Evolutionary conservation across 2,329 filamentous ascomycete genomes (phyloP).

Genomic region (Xylariaceae sp.): DNA sequence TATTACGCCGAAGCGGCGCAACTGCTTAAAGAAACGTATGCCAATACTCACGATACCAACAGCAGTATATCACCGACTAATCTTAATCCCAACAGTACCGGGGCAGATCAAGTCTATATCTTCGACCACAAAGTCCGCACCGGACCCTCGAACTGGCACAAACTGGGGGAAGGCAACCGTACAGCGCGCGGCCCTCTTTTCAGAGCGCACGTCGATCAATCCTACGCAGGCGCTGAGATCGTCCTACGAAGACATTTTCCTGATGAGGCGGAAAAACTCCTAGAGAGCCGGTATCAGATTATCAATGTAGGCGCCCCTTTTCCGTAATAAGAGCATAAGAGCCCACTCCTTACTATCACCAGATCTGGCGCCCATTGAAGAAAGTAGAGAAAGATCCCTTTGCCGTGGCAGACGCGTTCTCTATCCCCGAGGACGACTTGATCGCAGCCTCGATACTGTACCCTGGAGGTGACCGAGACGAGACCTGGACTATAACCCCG

Average conservation of each 20-base stretch:
- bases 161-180: conserved; percentile 60
- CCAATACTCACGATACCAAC: conserved; percentile 31
- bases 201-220: conserved; percentile 35
- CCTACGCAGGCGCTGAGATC: conserved; percentile 36
- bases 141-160: conserved; percentile 55
- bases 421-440: conserved; percentile 37
- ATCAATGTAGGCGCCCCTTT: conserved; percentile 23
- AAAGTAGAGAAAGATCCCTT: conserved; percentile 42
- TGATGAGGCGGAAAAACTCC: conserved; percentile 32
- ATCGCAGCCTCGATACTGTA: conserved; percentile 36
- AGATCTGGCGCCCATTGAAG: conserved; percentile 46
- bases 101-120: conserved; percentile 56
- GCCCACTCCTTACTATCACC: neutral
- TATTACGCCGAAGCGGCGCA: conserved; percentile 73
- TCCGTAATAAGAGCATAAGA: neutral
- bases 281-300: conserved; percentile 31
- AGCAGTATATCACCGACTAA: conserved; percentile 4
- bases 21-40: conserved; percentile 53
- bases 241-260: conserved; percentile 31
- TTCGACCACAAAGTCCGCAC: conserved; percentile 71
- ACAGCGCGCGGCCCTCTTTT: conserved; percentile 28
- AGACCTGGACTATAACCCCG: conserved; percentile 38
- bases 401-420: conserved; percentile 36
- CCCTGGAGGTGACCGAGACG: conserved; percentile 27
- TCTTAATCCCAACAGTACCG: conserved; percentile 44